Conservation (phyloP, 1,284 basidiomycete species). For the Stygiomarasmius scandens region DNA sequence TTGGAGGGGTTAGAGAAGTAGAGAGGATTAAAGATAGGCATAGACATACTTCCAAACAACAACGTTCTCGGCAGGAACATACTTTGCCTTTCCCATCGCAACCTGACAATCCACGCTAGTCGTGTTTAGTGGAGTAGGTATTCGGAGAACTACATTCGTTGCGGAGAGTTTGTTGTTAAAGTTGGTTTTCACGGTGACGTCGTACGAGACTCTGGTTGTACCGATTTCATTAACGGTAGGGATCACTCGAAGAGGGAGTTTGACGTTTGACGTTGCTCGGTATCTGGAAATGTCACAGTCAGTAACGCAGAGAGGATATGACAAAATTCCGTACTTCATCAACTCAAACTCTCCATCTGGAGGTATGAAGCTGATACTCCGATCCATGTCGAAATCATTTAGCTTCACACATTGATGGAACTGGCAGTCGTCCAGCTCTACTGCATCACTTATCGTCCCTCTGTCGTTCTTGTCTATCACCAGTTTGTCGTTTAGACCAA, state of each 20-base stretch:
- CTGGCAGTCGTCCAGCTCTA: constrained; percentile 96
- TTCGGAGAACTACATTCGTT: constrained; percentile 88
- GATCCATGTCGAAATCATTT: constrained; percentile 90
- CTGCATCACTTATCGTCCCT: constrained; percentile 69
- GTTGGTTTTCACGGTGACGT: constrained; percentile 85
- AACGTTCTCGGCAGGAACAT: constrained; percentile 93
- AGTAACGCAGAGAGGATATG: too few species aligned
- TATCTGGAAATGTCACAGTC: too few species aligned
- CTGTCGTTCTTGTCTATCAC: constrained; percentile 89
- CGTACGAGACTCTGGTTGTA: constrained; percentile 90
- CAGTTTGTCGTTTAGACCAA: constrained; percentile 97
- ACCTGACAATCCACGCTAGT: constrained; percentile 92
- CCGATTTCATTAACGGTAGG: constrained; percentile 93
- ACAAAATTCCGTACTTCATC: constrained; percentile 90
- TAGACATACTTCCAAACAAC: constrained; percentile 94
- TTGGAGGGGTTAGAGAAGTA: constrained; percentile 5
- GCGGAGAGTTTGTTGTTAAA: constrained; percentile 93
- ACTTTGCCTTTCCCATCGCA: constrained; percentile 93
- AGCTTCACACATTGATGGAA: constrained; percentile 99
- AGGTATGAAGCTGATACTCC: constrained; percentile 95
- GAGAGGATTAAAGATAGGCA: background rate
- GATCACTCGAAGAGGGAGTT: constrained; percentile 89
- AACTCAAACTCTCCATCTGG: constrained; percentile 99
- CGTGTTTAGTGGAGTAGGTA: constrained; percentile 95
- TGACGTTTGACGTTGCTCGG: constrained; percentile 93